Conservation (phyloP, 1,284 basidiomycete species). For the Moesziomyces sp. region DNA sequence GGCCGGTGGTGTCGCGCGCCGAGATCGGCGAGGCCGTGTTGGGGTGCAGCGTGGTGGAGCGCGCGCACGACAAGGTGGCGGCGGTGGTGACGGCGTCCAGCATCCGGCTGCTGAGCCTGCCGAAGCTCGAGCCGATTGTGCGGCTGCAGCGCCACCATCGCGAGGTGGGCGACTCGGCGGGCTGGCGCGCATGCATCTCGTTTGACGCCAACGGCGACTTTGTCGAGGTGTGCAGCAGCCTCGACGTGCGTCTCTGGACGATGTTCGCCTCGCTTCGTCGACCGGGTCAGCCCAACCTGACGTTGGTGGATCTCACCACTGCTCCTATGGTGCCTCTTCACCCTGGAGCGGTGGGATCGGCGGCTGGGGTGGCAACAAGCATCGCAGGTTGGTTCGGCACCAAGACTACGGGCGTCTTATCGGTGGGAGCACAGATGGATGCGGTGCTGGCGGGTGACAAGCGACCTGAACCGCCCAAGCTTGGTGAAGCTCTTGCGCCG, state of each 20-base stretch:
- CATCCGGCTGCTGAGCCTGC: slow-evolving; percentile 53
- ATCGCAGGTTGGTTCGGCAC: slow-evolving; percentile 57
- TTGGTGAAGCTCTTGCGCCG: slow-evolving; percentile 32
- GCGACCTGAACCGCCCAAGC: slow-evolving; percentile 44
- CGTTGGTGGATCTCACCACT: slow-evolving; percentile 27
- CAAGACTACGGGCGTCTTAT: slow-evolving; percentile 47
- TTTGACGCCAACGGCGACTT: slow-evolving; percentile 59
- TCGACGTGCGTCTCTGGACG: slow-evolving; percentile 63
- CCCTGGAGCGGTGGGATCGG: slow-evolving; percentile 50
- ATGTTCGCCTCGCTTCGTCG: slow-evolving; percentile 53
- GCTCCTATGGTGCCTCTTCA: slow-evolving; percentile 47
- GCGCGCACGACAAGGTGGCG: slow-evolving; percentile 43
- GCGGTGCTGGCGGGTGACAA: slow-evolving; percentile 50
- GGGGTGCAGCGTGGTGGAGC: slow-evolving; percentile 50
- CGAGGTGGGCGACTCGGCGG: slow-evolving; percentile 36
- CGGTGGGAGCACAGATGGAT: slow-evolving; percentile 52
- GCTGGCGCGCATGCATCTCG: slow-evolving; percentile 25
- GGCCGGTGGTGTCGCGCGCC: slow-evolving; percentile 37
- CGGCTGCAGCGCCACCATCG: slow-evolving; percentile 60
- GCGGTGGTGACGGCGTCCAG: slow-evolving; percentile 49
- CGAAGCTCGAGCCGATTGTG: slow-evolving; percentile 47
- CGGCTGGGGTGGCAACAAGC: slow-evolving; percentile 53
- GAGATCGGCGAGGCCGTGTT: slow-evolving; percentile 53
- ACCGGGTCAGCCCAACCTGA: slow-evolving; percentile 51
- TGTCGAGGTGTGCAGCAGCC: slow-evolving; percentile 55